Evolutionary conservation across 176 grass and related monocot species (phyloP).

Genomic region (Pontederia paniculata): DNA sequence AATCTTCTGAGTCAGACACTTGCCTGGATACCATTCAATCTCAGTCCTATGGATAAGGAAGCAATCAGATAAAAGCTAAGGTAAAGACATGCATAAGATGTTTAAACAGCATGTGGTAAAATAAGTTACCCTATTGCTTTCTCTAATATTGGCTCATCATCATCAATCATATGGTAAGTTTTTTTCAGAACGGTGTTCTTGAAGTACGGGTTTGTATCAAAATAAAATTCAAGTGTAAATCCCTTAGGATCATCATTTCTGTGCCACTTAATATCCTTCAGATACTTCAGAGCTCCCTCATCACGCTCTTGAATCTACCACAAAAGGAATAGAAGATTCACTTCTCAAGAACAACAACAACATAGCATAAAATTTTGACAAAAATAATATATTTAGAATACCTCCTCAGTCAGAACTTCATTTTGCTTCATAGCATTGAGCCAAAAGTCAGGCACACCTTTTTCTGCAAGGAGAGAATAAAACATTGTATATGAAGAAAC

Average conservation of each 20-base stretch:
- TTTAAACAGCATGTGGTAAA: background rate
- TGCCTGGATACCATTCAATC: conserved; percentile 17
- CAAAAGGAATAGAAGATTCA: background rate
- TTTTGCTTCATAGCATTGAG: conserved; percentile 16
- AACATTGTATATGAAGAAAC: background rate
- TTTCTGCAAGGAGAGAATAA: background rate
- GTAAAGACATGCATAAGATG: background rate
- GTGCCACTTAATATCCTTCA: conserved; percentile 17
- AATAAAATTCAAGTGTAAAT: conserved; percentile 19
- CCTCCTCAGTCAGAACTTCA: conserved; percentile 17
- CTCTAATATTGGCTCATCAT: conserved; percentile 16
- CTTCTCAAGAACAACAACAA: background rate
- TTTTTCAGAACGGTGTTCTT: conserved; percentile 14
- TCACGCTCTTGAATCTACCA: conserved; percentile 13
- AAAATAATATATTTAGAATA: background rate
- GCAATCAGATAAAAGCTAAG: background rate
- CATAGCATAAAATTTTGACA: background rate
- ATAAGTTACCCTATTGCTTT: conserved; percentile 15
- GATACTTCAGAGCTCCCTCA: conserved; percentile 18
- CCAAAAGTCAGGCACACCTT: conserved; percentile 19
- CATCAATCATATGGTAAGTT: conserved; percentile 20
- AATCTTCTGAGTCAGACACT: conserved; percentile 21
- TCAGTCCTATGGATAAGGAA: conserved; percentile 7
- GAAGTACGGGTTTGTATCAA: conserved; percentile 14
- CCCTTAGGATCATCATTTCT: conserved; percentile 20